Base-by-base conservation (phyloP, 1,284 basidiomycete species). In the Cryptococcus sp. region DNA sequence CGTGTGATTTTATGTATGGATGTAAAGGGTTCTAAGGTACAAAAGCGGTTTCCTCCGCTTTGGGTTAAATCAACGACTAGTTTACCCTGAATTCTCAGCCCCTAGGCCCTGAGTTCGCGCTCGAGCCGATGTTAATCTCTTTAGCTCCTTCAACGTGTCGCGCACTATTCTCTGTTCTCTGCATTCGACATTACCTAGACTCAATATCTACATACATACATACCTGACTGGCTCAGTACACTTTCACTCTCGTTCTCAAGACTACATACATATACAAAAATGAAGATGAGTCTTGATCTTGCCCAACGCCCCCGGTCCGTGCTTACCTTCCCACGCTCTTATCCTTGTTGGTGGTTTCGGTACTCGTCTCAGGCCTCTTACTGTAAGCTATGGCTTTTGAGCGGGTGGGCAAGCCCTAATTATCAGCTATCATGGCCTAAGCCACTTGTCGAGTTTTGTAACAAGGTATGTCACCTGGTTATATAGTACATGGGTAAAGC, bases 391-490 rank as follows among this genome's bases (percentile, higher is more conserved):
- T n/a, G n/a, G n/a, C n/a, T n/a, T n/a, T n/a, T n/a, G n/a, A n/a
- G n/a, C n/a, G n/a, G n/a, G n/a, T n/a, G n/a, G n/a, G n/a, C n/a
- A n/a, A n/a, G n/a, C n/a, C n/a, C 56, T 60, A 32, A 61, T 45
- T 7, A 9, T 13, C 49, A 73, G 71, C 61, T 73, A 24, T 72
- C 71, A 59, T 73, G 71, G 63, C 79, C 79, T 52, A 80, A 80
- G 67, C 79, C 79, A 16, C 66, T 80, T 49, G 78, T 80, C 55
- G 77, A 78, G 69, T 79, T 79, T 66, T 76, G 76, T 60, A 78
- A 77, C 70, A 76, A 76, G 69, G 74, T 74, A 45, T 62, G 75
- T 66, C 14, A 5, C 10, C 31, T 25, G 2, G 16, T 40, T 46
- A 25, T 5, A 3, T 22, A 5, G 36, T 43, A 3, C 3, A 25